Conservation (phyloP, 495 filamentous ascomycete genomes). For the Astrothelium subdiscretum region DNA sequence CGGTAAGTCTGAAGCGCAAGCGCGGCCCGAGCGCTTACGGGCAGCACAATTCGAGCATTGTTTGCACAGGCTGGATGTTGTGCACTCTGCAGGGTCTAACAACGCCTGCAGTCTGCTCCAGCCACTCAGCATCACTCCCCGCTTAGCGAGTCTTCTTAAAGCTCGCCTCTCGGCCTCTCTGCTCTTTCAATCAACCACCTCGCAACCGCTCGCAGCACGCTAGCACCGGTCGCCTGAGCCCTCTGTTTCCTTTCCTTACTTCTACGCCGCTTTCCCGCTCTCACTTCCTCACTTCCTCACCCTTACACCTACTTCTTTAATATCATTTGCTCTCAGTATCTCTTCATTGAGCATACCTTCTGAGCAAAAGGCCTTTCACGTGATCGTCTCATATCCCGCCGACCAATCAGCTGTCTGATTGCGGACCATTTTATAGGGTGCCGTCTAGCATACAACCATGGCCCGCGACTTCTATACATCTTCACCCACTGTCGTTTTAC, state of each 20-base stretch:
- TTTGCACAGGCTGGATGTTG: neutral
- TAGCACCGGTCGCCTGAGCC: neutral
- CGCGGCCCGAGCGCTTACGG: neutral
- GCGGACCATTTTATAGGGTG: neutral
- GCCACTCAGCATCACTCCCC: neutral
- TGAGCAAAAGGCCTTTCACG: neutral
- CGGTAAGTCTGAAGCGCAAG: neutral
- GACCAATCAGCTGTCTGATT: neutral
- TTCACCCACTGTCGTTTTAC: conserved; percentile 9
- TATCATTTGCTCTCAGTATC: neutral
- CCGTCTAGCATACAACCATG: conserved; percentile 11
- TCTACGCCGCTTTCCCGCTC: too few relatives aligned
- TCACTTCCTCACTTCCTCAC: too few relatives aligned
- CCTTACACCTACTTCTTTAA: neutral
- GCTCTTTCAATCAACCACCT: neutral
- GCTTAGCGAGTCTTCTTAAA: conserved; percentile 2
- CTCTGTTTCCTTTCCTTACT: neutral
- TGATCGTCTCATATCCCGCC: neutral
- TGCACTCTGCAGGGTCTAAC: neutral
- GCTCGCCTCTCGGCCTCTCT: neutral
- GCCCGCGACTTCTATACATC: conserved; percentile 12
- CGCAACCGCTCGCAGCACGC: neutral
- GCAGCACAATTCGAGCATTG: neutral
- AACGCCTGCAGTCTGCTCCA: neutral
- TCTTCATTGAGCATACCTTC: neutral